Evolutionary conservation across 768 basidiomycete genomes (phyloP).

Genomic region (Termitomyces sp.): DNA sequence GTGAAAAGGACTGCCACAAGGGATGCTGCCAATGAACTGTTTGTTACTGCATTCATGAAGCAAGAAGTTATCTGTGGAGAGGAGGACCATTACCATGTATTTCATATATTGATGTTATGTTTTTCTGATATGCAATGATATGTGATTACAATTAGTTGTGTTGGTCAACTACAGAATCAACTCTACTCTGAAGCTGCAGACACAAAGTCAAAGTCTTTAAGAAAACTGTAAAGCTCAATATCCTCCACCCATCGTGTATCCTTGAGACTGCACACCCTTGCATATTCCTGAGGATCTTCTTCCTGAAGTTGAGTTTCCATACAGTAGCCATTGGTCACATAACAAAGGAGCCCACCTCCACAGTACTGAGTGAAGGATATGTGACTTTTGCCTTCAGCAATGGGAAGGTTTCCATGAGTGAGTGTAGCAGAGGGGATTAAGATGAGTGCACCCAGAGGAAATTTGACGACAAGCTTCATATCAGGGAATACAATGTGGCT

Average conservation of each 20-base stretch:
- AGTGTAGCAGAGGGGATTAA: conserved; percentile 25
- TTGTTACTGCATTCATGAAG: neutral
- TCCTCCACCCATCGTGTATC: neutral
- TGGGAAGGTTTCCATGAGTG: conserved; percentile 21
- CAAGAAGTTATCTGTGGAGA: neutral
- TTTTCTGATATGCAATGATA: no score
- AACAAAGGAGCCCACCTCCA: conserved; percentile 25
- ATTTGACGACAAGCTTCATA: conserved; percentile 15
- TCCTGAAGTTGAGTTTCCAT: neutral
- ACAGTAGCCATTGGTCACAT: conserved; percentile 19
- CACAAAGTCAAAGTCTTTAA: neutral
- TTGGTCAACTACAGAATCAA: no score
- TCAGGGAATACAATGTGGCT: no score
- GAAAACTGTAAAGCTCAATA: neutral
- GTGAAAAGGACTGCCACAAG: neutral
- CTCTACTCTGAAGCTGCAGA: no score
- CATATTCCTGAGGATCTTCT: neutral
- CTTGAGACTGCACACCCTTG: neutral
- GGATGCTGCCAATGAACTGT: neutral
- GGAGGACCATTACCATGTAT: neutral
- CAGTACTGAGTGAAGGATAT: conserved; percentile 23
- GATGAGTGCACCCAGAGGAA: conserved; percentile 20
- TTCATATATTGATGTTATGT: no score
- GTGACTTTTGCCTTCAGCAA: conserved; percentile 16
- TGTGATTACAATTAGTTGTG: no score